Evolutionary conservation across 139 green algal species (phyloP).

Genomic region (Mesostigma viride): DNA sequence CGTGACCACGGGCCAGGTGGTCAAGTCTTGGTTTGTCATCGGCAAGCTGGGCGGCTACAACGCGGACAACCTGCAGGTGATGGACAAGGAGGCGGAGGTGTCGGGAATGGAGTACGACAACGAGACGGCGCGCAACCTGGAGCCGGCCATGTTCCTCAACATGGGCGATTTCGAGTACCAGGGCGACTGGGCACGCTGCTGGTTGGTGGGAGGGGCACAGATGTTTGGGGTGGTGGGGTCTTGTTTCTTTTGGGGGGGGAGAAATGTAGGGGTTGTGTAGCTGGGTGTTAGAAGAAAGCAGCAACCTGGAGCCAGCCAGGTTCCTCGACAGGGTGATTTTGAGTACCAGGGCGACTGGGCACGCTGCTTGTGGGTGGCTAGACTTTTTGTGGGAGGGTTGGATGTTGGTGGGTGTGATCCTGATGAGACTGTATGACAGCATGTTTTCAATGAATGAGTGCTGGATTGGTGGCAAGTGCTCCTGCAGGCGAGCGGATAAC

Average conservation of each 20-base stretch:
- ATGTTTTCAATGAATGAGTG: no score
- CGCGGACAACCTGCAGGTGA: conserved; percentile 16
- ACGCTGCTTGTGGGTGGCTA: conserved; percentile 4
- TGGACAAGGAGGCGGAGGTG: neutral
- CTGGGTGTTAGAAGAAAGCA: no score
- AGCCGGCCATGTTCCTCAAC: neutral
- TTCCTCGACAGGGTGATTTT: neutral
- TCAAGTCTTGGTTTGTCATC: conserved; percentile 19
- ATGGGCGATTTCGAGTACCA: neutral
- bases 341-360: neutral
- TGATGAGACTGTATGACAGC: no score
- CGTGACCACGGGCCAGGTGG: neutral
- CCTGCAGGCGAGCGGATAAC: no score
- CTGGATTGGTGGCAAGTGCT: no score
- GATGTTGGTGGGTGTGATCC: no score
- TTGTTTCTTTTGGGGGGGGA: no score
- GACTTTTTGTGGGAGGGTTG: no score
- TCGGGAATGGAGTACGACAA: neutral
- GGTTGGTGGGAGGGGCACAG: neutral
- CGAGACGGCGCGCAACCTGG: neutral
- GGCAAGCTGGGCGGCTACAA: conserved; percentile 16
- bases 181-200: neutral
- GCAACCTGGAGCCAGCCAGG: neutral
- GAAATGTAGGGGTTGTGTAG: no score
- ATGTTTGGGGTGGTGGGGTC: no score